phyloP scores from a whole-genome alignment of 805 yeast species.

The Metschnikowia hibisci region DNA sequence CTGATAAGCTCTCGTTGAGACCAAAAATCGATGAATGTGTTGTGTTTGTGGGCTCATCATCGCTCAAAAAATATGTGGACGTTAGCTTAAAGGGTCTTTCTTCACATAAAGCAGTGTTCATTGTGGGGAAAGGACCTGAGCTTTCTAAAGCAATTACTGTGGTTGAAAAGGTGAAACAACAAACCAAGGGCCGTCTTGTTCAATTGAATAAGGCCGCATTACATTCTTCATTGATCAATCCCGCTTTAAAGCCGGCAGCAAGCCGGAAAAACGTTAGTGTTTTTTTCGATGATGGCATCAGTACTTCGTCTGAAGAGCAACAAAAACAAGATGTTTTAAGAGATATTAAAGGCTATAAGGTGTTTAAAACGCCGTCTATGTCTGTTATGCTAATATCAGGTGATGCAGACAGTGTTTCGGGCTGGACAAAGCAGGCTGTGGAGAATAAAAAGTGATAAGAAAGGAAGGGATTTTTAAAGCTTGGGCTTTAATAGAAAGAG shows the following conservation, averaged over 20 bases:
- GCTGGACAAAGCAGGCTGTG: conserved; percentile 18
- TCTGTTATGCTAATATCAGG: conserved; percentile 15
- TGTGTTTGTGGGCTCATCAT: conserved; percentile 16
- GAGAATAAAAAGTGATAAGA: no score
- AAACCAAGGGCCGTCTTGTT: conserved; percentile 6
- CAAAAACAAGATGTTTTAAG: conserved; percentile 7
- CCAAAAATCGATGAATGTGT: conserved; percentile 13
- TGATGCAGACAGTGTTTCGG: conserved; percentile 3
- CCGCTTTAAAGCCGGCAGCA: conserved; percentile 13
- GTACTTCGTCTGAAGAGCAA: background rate
- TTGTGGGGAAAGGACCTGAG: conserved; percentile 19
- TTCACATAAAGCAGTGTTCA: conserved; percentile 11
- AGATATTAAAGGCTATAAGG: conserved; percentile 21
- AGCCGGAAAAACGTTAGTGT: conserved; percentile 13
- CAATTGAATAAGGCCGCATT: conserved; percentile 19
- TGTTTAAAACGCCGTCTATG: conserved; percentile 20
- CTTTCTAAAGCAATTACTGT: conserved; percentile 20
- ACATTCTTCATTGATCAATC: conserved; percentile 18
- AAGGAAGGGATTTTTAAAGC: no score
- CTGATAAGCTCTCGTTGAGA: background rate
- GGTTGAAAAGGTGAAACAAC: conserved; percentile 21
- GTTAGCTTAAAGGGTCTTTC: conserved; percentile 11
- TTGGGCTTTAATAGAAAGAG: no score
- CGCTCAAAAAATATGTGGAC: conserved; percentile 16
- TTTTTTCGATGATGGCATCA: conserved; percentile 9